Evolutionary conservation across 805 yeast species (phyloP), one percentile per base, ranked within the genome.

Genomic region (Candida ulmi): DNA sequence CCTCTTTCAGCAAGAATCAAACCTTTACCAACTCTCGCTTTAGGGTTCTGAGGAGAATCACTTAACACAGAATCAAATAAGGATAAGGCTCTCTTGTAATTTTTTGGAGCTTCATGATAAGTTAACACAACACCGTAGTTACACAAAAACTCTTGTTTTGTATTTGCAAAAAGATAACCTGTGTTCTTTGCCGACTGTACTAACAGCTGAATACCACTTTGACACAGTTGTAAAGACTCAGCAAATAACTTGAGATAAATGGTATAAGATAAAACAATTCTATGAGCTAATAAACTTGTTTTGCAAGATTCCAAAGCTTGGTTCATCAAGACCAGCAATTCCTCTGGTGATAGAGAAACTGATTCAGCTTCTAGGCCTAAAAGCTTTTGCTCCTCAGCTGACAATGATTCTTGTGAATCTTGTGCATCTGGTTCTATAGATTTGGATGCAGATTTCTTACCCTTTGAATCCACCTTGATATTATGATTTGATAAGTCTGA

Each of bases 71-170:
- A 63, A 28, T 83, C 83, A 58, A 83, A 93, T 13, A 88, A 59
- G 36, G 76, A 76, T 23, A 83, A 55, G 0, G 99, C 98, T 19
- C 80, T 69, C 2, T 75, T 68, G 53, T 77, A 87, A 60, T 91
- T 85, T 59, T 88, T 88, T 11, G 98, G 99, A 0, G 97, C 84
- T 57, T 91, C 96, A 53, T 80, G 74, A 54, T 86, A 83, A 0
- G 95, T 85, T 54, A 88, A 86, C 1, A 83, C 72, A 1, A 80
- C 74, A 0, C 93, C 98, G 39, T 86, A 66, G 18, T 76, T 68
- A 28, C 88, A 71, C 8, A 83, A 66, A 17, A 86, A 62, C 37
- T 79, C 83, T 37, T 69, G 70, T 47, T 70, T 76, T 2, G 88
- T 69, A 45, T 77, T 63, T 1, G 58, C 55, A 30, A 86, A 65